Base-by-base conservation (phyloP, 768 basidiomycete species). In the Megacollybia marginata region DNA sequence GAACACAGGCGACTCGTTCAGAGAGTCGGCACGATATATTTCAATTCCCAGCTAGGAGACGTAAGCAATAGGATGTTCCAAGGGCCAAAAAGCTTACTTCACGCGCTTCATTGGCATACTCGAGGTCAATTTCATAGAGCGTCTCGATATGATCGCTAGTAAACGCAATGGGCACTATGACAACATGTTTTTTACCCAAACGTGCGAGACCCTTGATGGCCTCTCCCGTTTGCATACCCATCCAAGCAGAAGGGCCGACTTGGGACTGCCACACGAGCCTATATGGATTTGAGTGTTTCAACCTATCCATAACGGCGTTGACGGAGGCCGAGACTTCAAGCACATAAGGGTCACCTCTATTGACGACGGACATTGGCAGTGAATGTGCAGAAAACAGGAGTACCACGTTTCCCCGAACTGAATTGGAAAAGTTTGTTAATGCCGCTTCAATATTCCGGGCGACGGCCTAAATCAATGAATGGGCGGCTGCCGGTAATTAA, bases 81-180 rank as follows among this genome's bases (percentile, higher is more conserved):
- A 51, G 28, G 28, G 48, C 54, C 20, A 51, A 36, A 52, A 50
- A 38, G 49, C 38, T 62, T 58, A 93, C 93, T 81, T 95, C 84
- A 63, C 78, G 78, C 9, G 89, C 96, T 68, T 98, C 94, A 67
- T 83, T 84, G 50, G 77, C 77, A 61, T 98, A 96, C 65, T 99
- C 96, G 48, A 94, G 65, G 65, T 99, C 96, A 46, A 98, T 75
- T 70, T 99, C 96, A 59, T 89, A 98, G 46, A 99, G 73, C 19
- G 96, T 99, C 73, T 99, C 96, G 60, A 99, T 98, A 64, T 99
- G 96, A 68, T 99, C 96, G 64, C 88, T 93, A 12, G 96, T 99
- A 71, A 99, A 99, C 20, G 96, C 96, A 54, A 99, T 93, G 0
- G 96, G 96, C 7, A 99, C 82, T 35, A 98, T 71, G 49, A 97